Conservation (phyloP, 805 yeast species). For the Torulaspora indica region DNA sequence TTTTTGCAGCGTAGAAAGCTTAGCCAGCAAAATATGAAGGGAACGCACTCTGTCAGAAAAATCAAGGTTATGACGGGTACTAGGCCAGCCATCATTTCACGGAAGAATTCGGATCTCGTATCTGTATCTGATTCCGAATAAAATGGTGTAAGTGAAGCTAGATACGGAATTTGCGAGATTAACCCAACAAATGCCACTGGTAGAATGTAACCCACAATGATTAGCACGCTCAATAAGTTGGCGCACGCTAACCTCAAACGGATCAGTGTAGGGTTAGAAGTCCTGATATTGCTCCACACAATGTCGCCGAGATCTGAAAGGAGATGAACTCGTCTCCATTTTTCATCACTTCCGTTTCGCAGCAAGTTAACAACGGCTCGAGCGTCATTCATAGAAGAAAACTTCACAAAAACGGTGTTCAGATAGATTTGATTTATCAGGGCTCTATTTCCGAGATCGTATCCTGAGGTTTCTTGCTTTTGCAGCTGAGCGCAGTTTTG, state of each 20-base stretch:
- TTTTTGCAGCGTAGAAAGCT: conserved; percentile 53
- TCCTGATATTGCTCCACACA: conserved; percentile 60
- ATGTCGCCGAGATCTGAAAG: conserved; percentile 65
- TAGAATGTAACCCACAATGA: conserved; percentile 66
- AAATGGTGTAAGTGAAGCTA: conserved; percentile 58
- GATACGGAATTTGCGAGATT: conserved; percentile 65
- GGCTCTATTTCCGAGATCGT: conserved; percentile 5
- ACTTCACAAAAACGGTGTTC: conserved; percentile 57
- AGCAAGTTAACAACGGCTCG: conserved; percentile 60
- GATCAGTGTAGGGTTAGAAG: conserved; percentile 37
- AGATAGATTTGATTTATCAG: conserved; percentile 3
- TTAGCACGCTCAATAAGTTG: conserved; percentile 41
- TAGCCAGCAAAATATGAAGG: conserved; percentile 51
- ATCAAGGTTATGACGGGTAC: conserved; percentile 66
- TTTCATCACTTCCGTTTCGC: conserved; percentile 42
- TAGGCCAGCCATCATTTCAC: conserved; percentile 54
- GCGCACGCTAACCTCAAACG: conserved; percentile 43
- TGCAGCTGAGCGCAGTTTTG: conserved; percentile 7
- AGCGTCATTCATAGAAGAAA: conserved; percentile 52
- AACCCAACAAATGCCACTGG: conserved; percentile 81
- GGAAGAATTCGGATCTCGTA: conserved; percentile 44
- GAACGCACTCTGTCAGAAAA: conserved; percentile 57
- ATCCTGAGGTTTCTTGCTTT: conserved; percentile 7
- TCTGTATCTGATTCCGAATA: conserved; percentile 49
- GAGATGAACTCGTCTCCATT: conserved; percentile 41